Base-by-base conservation (phyloP, 2,329 filamentous ascomycete species). In the Nakataea oryzae region DNA sequence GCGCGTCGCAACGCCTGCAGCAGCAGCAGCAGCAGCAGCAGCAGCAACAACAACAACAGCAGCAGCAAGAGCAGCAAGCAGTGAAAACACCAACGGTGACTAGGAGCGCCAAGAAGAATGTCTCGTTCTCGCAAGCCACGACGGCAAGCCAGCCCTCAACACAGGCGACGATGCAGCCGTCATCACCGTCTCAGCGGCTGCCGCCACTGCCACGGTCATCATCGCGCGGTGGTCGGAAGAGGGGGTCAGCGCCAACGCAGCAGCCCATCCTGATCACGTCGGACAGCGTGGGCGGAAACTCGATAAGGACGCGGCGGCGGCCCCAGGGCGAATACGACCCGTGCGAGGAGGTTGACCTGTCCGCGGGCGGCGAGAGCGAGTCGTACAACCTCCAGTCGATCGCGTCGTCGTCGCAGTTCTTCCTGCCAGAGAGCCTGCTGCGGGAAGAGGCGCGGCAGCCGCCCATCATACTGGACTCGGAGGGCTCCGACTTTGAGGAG, bases 371-470 rank as follows among this genome's bases (percentile, higher is more conserved):
- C 9, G 41, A 3, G 41, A 9, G 21, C 14, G 41, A 50, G 21
- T 24, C 41, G 21, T 50, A 17, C 68, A 68, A 58, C 64, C 65
- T 27, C 60, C 69, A 9, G 57, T 66, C 55, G 54, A 65, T 63
- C 50, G 21, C 71, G 7, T 67, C 72, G 17, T 77, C 75, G 12
- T 81, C 80, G 11, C 79, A 85, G 69, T 72, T 83, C 24, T 68
- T 82, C 72, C 70, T 85, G 62, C 78, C 82, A 13, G 77, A 80
- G 27, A 79, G 77, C 65, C 63, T 81, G 56, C 63, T 61, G 5
- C 59, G 78, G 60, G 71, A 75, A 47, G 74, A 77, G 30, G 71
- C 74, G 7, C 71, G 70, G 21, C 74, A 74, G 32, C 75, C 76
- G 21, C 67, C 71, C 6, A 75, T 76, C 26, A 69, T 79, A n/a